Base-by-base conservation (phyloP, 306 rosid species). In the Amphicarpaea edgeworthii region DNA sequence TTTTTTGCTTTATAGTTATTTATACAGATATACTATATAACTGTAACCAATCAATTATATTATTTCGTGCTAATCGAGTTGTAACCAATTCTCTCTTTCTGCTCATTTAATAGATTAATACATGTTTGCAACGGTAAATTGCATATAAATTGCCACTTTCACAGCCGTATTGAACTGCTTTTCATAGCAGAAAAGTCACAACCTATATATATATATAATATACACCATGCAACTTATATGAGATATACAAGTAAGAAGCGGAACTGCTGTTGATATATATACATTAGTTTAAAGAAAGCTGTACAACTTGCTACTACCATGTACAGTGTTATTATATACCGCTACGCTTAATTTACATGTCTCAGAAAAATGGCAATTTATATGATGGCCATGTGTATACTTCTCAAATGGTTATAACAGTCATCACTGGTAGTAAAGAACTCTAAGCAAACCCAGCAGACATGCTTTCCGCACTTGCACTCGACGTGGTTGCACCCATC, bases 401-500 rank as follows among this genome's bases (percentile, higher is more conserved):
- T 73, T 83, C 97, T 84, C 83, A 95, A 63, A 83, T 95, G 99
- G 64, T 42, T 45, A 61, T 95, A 95, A 75, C 99, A 95, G 12
- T 85, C 93, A 12, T 95, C 83, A 61, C 97, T 78, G 68, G 68
- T 80, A 34, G 32, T 68, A 14, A 79, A 92, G 81, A 65, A 58
- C 30, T 80, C 96, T 85, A 95, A 80, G 81, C 98, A 96, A 55
- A 76, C 96, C 98, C 98, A 96, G 84, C 99, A 96, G 4, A 96
- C 87, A 76, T 96, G 99, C 55, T 68, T 92, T 42, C 93, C 97
- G 51, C 99, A 96, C 86, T 79, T 83, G 28, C 99, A 96, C 83
- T 85, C 93, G 15, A 96, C 47, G 53, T 92, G 99, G 82, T 96
- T 92, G 90, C 99, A 96, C 40, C 99, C 99, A 8, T 92, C 98